Evolutionary conservation across 2,329 filamentous ascomycete species (phyloP), one percentile per base, ranked within the genome.

Genomic region (Fusarium pseudocircinatum): DNA sequence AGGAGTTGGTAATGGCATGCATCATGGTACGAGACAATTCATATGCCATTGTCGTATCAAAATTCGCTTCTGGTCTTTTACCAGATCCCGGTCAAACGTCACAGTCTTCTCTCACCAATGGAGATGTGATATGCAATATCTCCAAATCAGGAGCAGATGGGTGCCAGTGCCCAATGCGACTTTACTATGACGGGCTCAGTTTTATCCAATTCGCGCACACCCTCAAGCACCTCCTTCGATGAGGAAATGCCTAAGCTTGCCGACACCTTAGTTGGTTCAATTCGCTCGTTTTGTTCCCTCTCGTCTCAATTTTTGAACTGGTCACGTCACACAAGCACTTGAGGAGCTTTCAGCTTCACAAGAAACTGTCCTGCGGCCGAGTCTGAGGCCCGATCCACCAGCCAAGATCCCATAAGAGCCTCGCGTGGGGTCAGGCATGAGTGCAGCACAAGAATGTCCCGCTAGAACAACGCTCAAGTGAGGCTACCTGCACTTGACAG

Each of bases 341-440:
- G 13, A 67, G 37, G 47, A 49, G 52, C 49, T 60, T 67, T 65
- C 54, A 65, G 68, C 63, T 65, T 74, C 54, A 54, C 65, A 54
- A 62, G 63, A 78, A 70, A 73, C 43, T 26, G 47, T 67, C 37
- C 43, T 60, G 49, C 62, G 63, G 58, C 65, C 73, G 53, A 66
- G 66, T 37, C 34, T 62, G 53, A 63, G 64, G 60, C 69, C 70
- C 58, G 73, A 73, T 76, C 72, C 66, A 63, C 56, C 53, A 63
- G 60, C 67, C 63, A 76, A 75, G 57, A 60, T 39, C 62, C 61
- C 46, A 26, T 52, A 65, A 60, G 62, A 68, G 70, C 72, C 68
- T 73, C 65, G 68, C 73, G 70, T 77, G 75, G 75, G 74, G 75
- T 78, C 73, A 73, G 77, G 77, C 77, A 78, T 73, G 72, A 78